A percentile compares a stretch with the other conserved stretches of the same genome.
Evolutionary conservation across 1,139 yeast species (phyloP).

Genomic region (Saccharomyces pastorianus): DNA sequence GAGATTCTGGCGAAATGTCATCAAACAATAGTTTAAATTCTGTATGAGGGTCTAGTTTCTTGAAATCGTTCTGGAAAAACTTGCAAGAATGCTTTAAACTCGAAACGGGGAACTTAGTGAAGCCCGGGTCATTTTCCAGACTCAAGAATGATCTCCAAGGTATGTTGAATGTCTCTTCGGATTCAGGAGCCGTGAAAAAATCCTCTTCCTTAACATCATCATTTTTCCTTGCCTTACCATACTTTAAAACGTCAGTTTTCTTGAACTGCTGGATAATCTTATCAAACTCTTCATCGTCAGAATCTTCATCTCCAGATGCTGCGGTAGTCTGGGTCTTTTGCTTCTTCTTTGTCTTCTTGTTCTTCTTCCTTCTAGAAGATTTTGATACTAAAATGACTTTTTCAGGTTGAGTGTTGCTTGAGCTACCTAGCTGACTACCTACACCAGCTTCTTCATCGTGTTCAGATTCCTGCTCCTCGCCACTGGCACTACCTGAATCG

Average conservation of each 20-base stretch:
- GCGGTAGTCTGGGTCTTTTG: constrained; percentile 9
- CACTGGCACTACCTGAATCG: constrained; percentile 31
- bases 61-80: constrained; percentile 39
- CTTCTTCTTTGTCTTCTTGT: constrained; percentile 19
- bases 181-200: constrained; percentile 34
- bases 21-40: constrained; percentile 73
- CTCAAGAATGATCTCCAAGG: background rate
- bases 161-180: constrained; percentile 14
- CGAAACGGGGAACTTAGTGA: constrained; percentile 39
- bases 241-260: constrained; percentile 15
- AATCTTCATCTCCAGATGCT: constrained; percentile 11
- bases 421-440: constrained; percentile 7
- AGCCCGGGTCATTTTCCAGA: constrained; percentile 11
- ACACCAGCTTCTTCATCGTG: background rate
- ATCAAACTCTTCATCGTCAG: constrained; percentile 29
- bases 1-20: constrained; percentile 55
- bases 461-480: constrained; percentile 17
- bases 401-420: constrained; percentile 7
- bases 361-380: constrained; percentile 16
- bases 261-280: constrained; percentile 25
- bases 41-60: constrained; percentile 68
- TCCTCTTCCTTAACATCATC: constrained; percentile 23
- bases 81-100: constrained; percentile 36
- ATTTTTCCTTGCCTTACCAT: constrained; percentile 7
- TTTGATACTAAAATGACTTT: constrained; percentile 6